Evolutionary conservation across 257 asterid genomes (phyloP), one percentile per base, ranked within the genome.

Genomic region (Solanum bulbocastanum): DNA sequence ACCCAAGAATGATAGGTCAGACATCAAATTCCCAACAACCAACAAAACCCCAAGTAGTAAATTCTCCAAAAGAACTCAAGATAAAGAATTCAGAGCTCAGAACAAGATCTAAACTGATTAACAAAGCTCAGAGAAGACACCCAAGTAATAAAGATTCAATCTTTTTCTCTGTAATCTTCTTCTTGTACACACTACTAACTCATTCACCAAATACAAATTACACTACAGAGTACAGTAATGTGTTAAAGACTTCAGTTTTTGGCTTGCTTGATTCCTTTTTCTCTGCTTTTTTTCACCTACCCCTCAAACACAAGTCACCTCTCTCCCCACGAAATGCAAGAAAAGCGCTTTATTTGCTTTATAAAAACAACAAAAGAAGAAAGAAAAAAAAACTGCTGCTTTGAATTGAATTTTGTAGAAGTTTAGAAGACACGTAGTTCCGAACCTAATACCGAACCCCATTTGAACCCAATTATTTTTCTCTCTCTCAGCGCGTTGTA

Each of bases 391-490:
- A 82, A 82, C 85, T 82, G 86, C 86, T 49, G 68, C 15, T 78
- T 79, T 82, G 86, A 22, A 27, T 82, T 49, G 68, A 25, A 79
- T 82, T 58, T 82, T 82, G 44, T 49, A 44, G 66, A 79, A 81
- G 27, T 81, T 25, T 81, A 86, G 87, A 58, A 39, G 44, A 89
- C 91, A 89, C 92, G 81, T 87, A 90, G 72, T 60, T 33, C 89
- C 93, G 86, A 87, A 6, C 96, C 95, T 91, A 86, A 16, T 62
- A 87, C 98, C 96, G 90, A 89, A 76, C 94, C 96, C 90, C 91
- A 71, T 42, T 78, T 44, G 2, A 46, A 30, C 30, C 16, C 68
- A 16, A 40, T 6, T 3, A 9, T 2, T 18, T 27, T 13, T 13
- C 20, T 46, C 60, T 83, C 27, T 83, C 69, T 58, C 22, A 39